Base-by-base conservation (phyloP, 2,329 filamentous ascomycete genomes). In the Bipolaris zeicola region DNA sequence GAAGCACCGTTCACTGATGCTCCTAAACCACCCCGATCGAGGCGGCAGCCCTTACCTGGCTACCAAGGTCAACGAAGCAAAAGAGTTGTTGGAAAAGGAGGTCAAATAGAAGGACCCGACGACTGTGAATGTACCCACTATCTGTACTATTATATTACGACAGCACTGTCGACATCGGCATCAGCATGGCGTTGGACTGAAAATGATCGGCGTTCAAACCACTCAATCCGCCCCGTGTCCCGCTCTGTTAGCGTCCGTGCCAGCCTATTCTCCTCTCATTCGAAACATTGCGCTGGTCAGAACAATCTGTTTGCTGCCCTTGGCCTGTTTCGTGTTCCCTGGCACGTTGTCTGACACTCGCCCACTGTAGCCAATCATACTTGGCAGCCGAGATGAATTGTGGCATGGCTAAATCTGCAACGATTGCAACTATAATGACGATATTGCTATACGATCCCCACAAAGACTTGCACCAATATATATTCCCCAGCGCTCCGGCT, bases 61-160 rank as follows among this genome's bases (percentile, higher is more conserved):
- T 13, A 97, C 93, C 51, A 99, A 99, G 79, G 90, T 99, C 75
- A 99, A 99, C 79, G 95, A 99, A 78, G 95, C 95, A 37, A 99
- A 99, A 79, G 94, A 98, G 76, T 86, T 98, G 62, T 76, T 99
- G 65, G 95, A 99, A 76, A 97, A 96, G 78, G 72, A 76, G 45
- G 58, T 75, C 1, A 75, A 75, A 57, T 70, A 67, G 10, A 10
- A 2, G 24, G 33, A 33, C 26, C 50, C 24, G 33, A 41, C 28
- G 31, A 37, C 22, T n/a, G 52, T 31, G 18, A 63, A 56, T 65
- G 61, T 64, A 62, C 43, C 44, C 8, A 47, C 45, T 26, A 55
- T 62, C 43, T 67, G 65, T 67, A 66, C 46, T 61, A 66, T 66
- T 61, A 66, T 66, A 67, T 54, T 24, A 63, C 38, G 58, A 53